A percentile compares a stretch with the other conserved stretches of the same genome.
phyloP scores from a whole-genome alignment of 805 yeast species.

The Lachancea dasiensis region DNA sequence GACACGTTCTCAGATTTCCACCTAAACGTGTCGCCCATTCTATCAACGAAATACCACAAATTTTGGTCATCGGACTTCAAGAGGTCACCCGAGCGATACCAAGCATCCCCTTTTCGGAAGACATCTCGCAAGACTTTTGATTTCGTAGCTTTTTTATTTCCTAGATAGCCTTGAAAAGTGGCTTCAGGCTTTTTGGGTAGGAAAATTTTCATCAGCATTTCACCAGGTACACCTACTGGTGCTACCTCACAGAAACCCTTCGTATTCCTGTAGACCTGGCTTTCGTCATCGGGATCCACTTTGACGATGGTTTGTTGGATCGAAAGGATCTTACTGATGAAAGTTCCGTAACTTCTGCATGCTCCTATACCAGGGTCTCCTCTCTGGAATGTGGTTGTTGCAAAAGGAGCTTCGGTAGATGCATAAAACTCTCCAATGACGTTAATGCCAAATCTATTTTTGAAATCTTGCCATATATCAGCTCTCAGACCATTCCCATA shows the following conservation, averaged over 20 bases:
- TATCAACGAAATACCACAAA: conserved; percentile 75
- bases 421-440: conserved; percentile 90
- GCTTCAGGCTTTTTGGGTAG: conserved; percentile 58
- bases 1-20: conserved; percentile 97
- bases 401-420: conserved; percentile 88
- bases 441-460: conserved; percentile 64
- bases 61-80: conserved; percentile 63
- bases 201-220: conserved; percentile 69
- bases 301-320: conserved; percentile 56
- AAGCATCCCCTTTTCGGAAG: conserved; percentile 81
- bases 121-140: conserved; percentile 71
- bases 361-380: conserved; percentile 86
- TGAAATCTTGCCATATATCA: conserved; percentile 83
- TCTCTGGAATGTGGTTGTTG: conserved; percentile 70
- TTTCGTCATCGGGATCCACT: conserved; percentile 77
- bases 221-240: conserved; percentile 68
- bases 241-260: conserved; percentile 57
- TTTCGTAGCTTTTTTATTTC: conserved; percentile 71
- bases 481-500: conserved; percentile 87
- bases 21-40: conserved; percentile 91
- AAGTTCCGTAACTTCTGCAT: conserved; percentile 68
- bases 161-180: conserved; percentile 85
- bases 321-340: conserved; percentile 47
- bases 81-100: conserved; percentile 85
- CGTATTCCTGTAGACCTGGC: conserved; percentile 63